These are phyloP conservation scores for Trichosanthes truncata DNA, from an alignment of 306 rosid species.

Conservation along the genomic window DNA sequence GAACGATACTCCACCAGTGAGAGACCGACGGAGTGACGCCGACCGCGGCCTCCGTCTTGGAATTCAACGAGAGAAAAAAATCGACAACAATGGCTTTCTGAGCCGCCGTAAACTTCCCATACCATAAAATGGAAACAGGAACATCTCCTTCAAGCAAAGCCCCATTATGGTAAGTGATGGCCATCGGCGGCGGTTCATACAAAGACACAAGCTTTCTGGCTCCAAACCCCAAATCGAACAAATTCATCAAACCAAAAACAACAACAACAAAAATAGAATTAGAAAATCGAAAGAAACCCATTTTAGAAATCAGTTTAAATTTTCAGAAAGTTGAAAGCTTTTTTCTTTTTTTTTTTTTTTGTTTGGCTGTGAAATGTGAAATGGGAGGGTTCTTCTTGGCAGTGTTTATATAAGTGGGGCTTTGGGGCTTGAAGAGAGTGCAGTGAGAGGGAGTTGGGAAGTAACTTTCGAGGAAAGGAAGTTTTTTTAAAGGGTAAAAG, in stretches of 20 bases:
- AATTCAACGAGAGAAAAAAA: slow-evolving; percentile 21
- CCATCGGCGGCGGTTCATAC: slow-evolving; percentile 17
- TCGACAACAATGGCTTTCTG: slow-evolving; percentile 20
- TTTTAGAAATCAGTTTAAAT: not conserved
- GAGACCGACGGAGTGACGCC: not conserved
- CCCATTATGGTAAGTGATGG: slow-evolving; percentile 17
- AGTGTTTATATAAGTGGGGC: not conserved
- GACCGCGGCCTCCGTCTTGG: not conserved
- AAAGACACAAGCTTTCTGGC: slow-evolving; percentile 21
- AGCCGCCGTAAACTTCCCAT: slow-evolving; percentile 16
- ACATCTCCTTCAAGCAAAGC: slow-evolving; percentile 19
- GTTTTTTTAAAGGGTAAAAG: not conserved
- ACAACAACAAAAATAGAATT: not conserved
- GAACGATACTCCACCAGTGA: slow-evolving; percentile 24
- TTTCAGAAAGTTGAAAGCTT: not conserved
- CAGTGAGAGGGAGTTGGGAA: not conserved
- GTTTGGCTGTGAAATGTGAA: not conserved
- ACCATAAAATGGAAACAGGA: slow-evolving; percentile 23
- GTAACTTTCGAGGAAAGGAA: slow-evolving; percentile 3
- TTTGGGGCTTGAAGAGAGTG: not conserved
- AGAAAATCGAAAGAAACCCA: slow-evolving; percentile 11
- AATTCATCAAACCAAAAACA: not conserved
- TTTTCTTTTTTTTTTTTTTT: not conserved
- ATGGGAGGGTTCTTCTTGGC: not conserved
- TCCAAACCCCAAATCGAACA: slow-evolving; percentile 11